These are phyloP conservation scores for Penicillium maclennaniae DNA, from an alignment of 495 filamentous ascomycete species.

Conservation along the genomic window DNA sequence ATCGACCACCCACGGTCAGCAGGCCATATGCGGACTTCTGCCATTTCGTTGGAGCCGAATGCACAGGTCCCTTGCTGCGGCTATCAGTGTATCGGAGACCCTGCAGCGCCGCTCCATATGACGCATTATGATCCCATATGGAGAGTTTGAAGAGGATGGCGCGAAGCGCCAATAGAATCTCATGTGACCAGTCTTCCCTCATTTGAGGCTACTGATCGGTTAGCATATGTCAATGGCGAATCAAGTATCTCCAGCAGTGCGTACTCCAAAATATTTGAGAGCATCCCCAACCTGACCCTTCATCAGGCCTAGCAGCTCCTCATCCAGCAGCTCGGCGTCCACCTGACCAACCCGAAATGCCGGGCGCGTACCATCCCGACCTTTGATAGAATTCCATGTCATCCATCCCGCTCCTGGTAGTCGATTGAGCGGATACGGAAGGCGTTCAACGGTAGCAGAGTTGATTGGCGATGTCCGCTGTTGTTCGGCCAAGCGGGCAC, in stretches of 20 bases:
- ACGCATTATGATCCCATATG: slow-evolving; percentile 94
- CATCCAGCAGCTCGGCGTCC: slow-evolving; percentile 91
- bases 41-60: slow-evolving; percentile 61
- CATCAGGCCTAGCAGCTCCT: slow-evolving; percentile 82
- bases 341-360: slow-evolving; percentile 94
- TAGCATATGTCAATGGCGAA: neutral
- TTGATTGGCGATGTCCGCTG: slow-evolving; percentile 57
- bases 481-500: slow-evolving; percentile 52
- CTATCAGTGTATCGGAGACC: slow-evolving; percentile 88
- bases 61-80: slow-evolving; percentile 56
- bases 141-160: slow-evolving; percentile 87
- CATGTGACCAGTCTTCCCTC: slow-evolving; percentile 77
- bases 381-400: slow-evolving; percentile 66
- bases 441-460: slow-evolving; percentile 45
- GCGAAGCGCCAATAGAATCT: slow-evolving; percentile 75
- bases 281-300: slow-evolving; percentile 86
- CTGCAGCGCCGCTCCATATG: slow-evolving; percentile 89
- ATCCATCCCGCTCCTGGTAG: slow-evolving; percentile 54
- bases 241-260: neutral
- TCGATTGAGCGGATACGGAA: slow-evolving; percentile 62
- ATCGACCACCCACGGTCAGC: slow-evolving; percentile 81
- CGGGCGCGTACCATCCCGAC: slow-evolving; percentile 74
- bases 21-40: slow-evolving; percentile 85
- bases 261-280: slow-evolving; percentile 77
- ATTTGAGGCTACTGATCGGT: slow-evolving; percentile 47